Evolutionary conservation across 2,329 filamentous ascomycete species (phyloP).

Genomic region (Catunica adiposa): DNA sequence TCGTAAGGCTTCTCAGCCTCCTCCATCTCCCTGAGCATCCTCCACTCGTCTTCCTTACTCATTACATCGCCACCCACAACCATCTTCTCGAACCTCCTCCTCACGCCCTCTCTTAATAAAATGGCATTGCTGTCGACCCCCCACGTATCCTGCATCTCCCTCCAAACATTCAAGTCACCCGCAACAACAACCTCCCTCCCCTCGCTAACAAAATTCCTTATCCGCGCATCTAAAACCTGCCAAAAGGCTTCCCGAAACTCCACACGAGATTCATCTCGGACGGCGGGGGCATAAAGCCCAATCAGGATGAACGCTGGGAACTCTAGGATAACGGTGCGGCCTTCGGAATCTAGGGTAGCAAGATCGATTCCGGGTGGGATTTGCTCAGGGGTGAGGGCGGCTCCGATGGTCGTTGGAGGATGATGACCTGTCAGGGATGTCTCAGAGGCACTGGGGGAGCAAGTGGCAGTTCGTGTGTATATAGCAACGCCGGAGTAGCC

Average conservation of each 20-base stretch:
- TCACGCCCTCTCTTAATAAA: constrained; percentile 54
- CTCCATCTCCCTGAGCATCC: constrained; percentile 26
- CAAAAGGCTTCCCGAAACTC: constrained; percentile 71
- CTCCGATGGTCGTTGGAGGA: constrained; percentile 50
- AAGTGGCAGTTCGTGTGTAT: constrained; percentile 77
- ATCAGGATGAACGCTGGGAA: constrained; percentile 91
- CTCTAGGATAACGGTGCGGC: constrained; percentile 77
- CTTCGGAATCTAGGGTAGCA: constrained; percentile 54
- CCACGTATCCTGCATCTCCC: constrained; percentile 57
- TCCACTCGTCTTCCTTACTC: constrained; percentile 20
- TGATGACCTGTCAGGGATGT: constrained; percentile 66
- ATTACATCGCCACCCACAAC: constrained; percentile 41
- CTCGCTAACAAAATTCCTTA: constrained; percentile 64
- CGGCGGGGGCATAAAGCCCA: constrained; percentile 83
- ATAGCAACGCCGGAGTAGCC: constrained; percentile 93
- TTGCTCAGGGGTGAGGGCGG: constrained; percentile 61
- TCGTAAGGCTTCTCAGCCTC: too few relatives aligned
- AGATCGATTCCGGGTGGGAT: constrained; percentile 34
- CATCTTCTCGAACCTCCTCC: constrained; percentile 74
- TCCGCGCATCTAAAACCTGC: constrained; percentile 60
- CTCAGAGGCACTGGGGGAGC: constrained; percentile 75
- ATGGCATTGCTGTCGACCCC: constrained; percentile 43
- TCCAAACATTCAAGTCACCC: constrained; percentile 73
- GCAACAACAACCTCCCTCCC: constrained; percentile 76
- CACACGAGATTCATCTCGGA: constrained; percentile 66